phyloP scores from a whole-genome alignment of 164 flowering plant genomes.

The Umbilicus rupestris region DNA sequence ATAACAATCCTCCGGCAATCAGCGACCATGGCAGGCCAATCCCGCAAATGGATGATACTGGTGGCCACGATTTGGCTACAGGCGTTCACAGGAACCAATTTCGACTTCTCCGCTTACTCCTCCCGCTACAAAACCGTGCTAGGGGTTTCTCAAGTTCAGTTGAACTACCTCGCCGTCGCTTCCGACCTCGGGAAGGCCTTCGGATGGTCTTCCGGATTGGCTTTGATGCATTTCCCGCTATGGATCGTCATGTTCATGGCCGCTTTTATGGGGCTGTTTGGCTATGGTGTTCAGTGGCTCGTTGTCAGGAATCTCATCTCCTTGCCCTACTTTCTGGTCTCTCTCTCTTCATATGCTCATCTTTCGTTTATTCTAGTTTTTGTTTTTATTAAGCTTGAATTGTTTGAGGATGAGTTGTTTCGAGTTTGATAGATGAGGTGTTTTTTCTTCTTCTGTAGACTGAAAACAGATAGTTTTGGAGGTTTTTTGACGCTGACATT shows the following conservation, averaged over 20 bases:
- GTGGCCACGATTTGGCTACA: conserved; percentile 91
- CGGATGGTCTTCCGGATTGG: conserved; percentile 95
- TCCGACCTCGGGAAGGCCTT: conserved; percentile 84
- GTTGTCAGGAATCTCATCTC: conserved; percentile 40
- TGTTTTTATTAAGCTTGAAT: background rate
- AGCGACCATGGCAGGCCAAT: conserved; percentile 51
- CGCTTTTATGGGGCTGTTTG: conserved; percentile 65
- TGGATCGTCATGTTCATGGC: conserved; percentile 60
- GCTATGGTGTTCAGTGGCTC: conserved; percentile 88
- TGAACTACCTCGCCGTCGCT: conserved; percentile 82
- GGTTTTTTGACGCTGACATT: background rate
- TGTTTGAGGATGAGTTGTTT: background rate
- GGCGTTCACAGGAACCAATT: conserved; percentile 94
- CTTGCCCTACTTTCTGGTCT: conserved; percentile 75
- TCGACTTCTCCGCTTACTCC: conserved; percentile 89
- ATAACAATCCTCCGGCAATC: background rate
- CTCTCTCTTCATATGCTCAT: background rate
- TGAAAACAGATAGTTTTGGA: background rate
- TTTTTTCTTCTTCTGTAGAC: background rate
- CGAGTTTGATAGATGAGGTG: too few relatives aligned
- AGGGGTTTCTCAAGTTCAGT: conserved; percentile 71
- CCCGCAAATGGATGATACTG: conserved; percentile 84
- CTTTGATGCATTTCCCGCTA: conserved; percentile 54
- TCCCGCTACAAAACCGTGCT: conserved; percentile 59
- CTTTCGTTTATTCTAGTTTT: background rate